phyloP scores from a whole-genome alignment of 139 green algal genomes.

The Volvox reticuliferus region DNA sequence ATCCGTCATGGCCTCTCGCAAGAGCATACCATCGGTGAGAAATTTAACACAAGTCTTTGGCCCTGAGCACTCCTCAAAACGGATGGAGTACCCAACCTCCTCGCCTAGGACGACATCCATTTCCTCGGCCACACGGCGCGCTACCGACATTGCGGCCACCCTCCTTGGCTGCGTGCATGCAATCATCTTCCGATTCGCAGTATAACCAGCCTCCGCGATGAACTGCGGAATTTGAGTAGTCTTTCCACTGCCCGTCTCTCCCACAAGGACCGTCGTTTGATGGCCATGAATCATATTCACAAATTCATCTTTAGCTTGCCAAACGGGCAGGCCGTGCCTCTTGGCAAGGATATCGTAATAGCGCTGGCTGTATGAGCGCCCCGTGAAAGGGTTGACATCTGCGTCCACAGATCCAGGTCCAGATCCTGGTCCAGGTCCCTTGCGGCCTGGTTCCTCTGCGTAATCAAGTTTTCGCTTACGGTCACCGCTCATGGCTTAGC shows the following conservation, averaged over 20 bases:
- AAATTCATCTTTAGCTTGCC: constrained; percentile 96
- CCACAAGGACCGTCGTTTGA: constrained; percentile 98
- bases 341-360: constrained; percentile 97
- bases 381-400: constrained; percentile 86
- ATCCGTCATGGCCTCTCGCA: constrained; percentile 96
- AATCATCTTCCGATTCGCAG: constrained; percentile 73
- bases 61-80: constrained; percentile 97
- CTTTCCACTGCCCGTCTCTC: constrained; percentile 98
- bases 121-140: constrained; percentile 98
- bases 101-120: constrained; percentile 85
- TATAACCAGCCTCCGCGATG: constrained; percentile 91
- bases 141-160: constrained; percentile 97
- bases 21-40: constrained; percentile 97
- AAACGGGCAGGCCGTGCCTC: constrained; percentile 93
- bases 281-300: constrained; percentile 90
- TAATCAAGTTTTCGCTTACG: constrained; percentile 88
- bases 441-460: constrained; percentile 29
- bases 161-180: constrained; percentile 93
- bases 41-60: constrained; percentile 97
- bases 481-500: constrained; percentile 49
- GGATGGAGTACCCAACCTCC: constrained; percentile 97
- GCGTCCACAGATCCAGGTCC: not conserved
- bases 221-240: constrained; percentile 99
- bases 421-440: not conserved
- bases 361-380: constrained; percentile 80